Evolutionary conservation across 495 filamentous ascomycete species (phyloP).

Genomic region (Hyaloscypha bicolor): DNA sequence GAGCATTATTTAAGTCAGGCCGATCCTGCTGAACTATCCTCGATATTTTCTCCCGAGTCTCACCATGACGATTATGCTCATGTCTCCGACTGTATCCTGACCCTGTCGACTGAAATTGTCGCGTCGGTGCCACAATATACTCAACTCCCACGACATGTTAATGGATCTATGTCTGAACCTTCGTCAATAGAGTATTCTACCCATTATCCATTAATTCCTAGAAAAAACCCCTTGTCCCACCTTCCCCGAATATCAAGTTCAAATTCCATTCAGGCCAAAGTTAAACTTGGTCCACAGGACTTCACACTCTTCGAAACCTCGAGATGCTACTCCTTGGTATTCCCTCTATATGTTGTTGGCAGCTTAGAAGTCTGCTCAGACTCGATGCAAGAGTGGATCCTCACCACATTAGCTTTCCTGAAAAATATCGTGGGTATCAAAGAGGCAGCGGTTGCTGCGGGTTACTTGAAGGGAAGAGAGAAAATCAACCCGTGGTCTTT

Average conservation of each 20-base stretch:
- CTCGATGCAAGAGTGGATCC: no score
- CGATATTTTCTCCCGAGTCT: no score
- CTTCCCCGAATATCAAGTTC: no score
- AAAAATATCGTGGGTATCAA: neutral
- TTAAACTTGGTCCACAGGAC: neutral
- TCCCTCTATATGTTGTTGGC: constrained; percentile 3
- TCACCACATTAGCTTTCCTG: no score
- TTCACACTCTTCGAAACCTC: constrained; percentile 2
- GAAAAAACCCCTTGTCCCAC: no score
- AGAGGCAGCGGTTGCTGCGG: neutral
- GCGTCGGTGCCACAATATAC: constrained; percentile 8
- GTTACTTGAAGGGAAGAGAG: constrained; percentile 2
- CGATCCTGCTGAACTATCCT: no score
- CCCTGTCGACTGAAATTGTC: neutral
- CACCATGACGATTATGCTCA: no score
- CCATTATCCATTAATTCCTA: no score
- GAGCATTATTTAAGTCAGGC: neutral
- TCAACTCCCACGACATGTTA: neutral
- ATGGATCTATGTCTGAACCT: neutral
- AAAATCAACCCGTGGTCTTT: constrained; percentile 4
- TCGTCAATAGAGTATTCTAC: no score
- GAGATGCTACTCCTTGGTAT: constrained; percentile 7
- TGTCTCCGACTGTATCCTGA: neutral
- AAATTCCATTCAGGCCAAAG: no score
- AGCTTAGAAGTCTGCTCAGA: neutral